A percentile compares a stretch with the other conserved stretches of the same genome.
Conservation (phyloP, 2,329 filamentous ascomycete species). For the Botrytis deweyae region DNA sequence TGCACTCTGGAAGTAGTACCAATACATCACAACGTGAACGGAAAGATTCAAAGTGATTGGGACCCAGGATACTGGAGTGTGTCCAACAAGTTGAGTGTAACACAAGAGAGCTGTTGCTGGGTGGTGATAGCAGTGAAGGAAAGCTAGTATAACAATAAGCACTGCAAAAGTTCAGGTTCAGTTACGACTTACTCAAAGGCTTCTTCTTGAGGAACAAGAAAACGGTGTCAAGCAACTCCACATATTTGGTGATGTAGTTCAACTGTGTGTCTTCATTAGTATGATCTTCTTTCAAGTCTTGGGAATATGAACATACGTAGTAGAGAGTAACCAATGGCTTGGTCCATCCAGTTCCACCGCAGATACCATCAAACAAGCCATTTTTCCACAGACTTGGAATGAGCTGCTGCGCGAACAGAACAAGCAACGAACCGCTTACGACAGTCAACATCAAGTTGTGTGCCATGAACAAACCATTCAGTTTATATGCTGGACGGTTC, state of each 20-base stretch:
- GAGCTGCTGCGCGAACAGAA: constrained; percentile 86
- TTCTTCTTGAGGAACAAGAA: constrained; percentile 99
- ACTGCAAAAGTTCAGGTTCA: neutral
- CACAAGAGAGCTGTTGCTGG: constrained; percentile 94
- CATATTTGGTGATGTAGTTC: constrained; percentile 97
- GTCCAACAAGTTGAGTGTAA: constrained; percentile 94
- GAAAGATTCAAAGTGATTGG: constrained; percentile 87
- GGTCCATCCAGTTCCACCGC: constrained; percentile 89
- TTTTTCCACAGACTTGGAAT: constrained; percentile 76
- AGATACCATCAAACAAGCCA: constrained; percentile 88
- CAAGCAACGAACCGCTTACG: constrained; percentile 77
- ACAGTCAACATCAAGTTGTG: constrained; percentile 93
- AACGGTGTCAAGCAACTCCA: constrained; percentile 91
- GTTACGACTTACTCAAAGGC: constrained; percentile 67
- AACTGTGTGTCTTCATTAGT: constrained; percentile 60
- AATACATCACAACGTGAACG: constrained; percentile 99
- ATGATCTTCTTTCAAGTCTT: neutral
- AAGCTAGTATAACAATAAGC: constrained; percentile 52
- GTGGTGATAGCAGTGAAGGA: constrained; percentile 99
- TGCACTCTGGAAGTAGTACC: constrained; percentile 99
- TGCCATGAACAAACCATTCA: constrained; percentile 86
- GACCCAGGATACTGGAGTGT: constrained; percentile 93
- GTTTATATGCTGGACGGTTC: constrained; percentile 77
- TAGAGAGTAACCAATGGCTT: constrained; percentile 89
- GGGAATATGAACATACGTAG: constrained; percentile 66